phyloP scores from a whole-genome alignment of 176 grass and related monocot species.

The Bothriochloa decipiens region DNA sequence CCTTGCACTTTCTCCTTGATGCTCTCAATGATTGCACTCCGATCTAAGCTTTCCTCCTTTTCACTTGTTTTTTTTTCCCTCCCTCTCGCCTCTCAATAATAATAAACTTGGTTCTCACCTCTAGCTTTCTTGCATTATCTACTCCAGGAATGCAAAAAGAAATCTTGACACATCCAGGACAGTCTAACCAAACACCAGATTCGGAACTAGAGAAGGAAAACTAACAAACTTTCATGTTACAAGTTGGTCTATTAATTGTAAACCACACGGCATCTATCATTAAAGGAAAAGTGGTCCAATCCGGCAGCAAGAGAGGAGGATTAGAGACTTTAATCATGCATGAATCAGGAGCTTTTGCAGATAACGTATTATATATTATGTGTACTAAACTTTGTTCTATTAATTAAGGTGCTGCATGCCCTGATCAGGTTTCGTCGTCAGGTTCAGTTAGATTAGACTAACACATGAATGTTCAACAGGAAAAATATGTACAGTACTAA shows the following conservation, averaged over 20 bases:
- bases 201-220: constrained; percentile 25
- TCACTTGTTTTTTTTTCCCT: accelerated
- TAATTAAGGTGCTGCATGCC: background rate
- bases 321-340: constrained; percentile 4
- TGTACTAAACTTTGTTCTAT: background rate
- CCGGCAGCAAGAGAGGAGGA: background rate
- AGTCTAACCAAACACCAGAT: constrained; percentile 19
- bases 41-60: background rate
- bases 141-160: background rate
- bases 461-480: background rate
- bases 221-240: constrained; percentile 32
- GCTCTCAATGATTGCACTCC: constrained; percentile 37
- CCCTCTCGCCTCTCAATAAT: background rate
- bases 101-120: background rate
- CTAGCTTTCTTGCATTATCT: background rate
- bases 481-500: no score
- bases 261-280: background rate
- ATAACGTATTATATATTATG: constrained; percentile 18
- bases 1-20: constrained; percentile 34
- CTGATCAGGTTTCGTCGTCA: background rate
- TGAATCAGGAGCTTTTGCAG: background rate
- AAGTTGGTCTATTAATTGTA: constrained; percentile 16
- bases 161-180: background rate
- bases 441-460: background rate
- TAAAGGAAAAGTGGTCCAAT: constrained; percentile 8